phyloP scores from a whole-genome alignment of 257 asterid genomes.

The Solanum ossicruentum region DNA sequence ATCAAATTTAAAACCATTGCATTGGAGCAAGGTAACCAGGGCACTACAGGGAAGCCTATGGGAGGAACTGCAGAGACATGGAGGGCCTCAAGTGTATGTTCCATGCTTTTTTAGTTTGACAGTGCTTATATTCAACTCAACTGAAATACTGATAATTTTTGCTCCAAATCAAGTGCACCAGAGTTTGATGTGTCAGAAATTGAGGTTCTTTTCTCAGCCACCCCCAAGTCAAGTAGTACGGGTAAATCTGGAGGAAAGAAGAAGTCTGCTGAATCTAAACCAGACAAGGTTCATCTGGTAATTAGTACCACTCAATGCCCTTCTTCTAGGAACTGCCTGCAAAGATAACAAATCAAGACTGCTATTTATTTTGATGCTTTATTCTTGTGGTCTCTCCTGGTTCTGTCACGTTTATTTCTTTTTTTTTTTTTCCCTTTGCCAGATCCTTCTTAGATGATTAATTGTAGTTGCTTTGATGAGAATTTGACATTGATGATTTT shows the following conservation, averaged over 20 bases:
- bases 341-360: background rate
- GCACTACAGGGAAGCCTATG: slow-evolving; percentile 96
- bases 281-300: slow-evolving; percentile 90
- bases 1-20: slow-evolving; percentile 88
- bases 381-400: background rate
- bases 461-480: background rate
- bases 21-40: slow-evolving; percentile 98
- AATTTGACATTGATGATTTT: background rate
- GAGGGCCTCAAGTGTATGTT: slow-evolving; percentile 75
- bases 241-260: slow-evolving; percentile 66
- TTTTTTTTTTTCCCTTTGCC: background rate
- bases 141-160: slow-evolving; percentile 10
- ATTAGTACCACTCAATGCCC: background rate
- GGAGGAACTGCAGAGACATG: slow-evolving; percentile 90
- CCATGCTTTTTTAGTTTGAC: background rate
- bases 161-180: slow-evolving; percentile 52
- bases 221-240: slow-evolving; percentile 69
- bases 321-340: background rate
- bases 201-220: slow-evolving; percentile 88
- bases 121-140: background rate
- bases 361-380: background rate
- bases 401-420: background rate
- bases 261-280: slow-evolving; percentile 81
- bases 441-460: background rate
- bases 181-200: slow-evolving; percentile 94